Evolutionary conservation across 202 grass and related monocot species (phyloP).

Genomic region (Miscanthus sacchariflorus): DNA sequence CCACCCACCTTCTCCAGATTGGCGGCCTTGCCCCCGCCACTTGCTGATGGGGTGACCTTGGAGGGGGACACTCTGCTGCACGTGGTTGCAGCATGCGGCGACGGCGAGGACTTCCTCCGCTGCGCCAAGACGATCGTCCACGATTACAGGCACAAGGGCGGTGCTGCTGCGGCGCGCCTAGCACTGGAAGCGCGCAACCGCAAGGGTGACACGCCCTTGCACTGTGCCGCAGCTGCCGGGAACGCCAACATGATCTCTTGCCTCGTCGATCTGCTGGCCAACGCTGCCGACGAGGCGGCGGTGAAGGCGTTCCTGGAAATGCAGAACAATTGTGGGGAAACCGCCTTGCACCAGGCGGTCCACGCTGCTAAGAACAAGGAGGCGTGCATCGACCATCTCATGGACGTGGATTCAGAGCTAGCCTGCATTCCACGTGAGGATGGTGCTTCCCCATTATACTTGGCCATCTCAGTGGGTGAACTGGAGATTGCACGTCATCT

Average conservation of each 20-base stretch:
- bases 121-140: not conserved
- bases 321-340: not conserved
- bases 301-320: not conserved
- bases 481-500: not conserved
- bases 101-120: not conserved
- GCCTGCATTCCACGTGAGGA: not conserved
- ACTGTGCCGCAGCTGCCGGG: not conserved
- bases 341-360: not conserved
- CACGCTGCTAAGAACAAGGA: too few species aligned
- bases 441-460: not conserved
- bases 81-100: not conserved
- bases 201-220: not conserved
- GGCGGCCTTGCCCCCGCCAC: too few species aligned
- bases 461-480: not conserved
- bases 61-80: not conserved
- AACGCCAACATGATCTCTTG: not conserved
- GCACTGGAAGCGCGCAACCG: not conserved
- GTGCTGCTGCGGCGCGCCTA: not conserved
- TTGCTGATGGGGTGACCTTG: not conserved
- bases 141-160: not conserved
- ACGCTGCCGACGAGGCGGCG: not conserved
- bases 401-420: not conserved
- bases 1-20: too few species aligned
- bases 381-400: too few species aligned
- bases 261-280: not conserved